These are phyloP conservation scores for Mesotaenium endlicherianum DNA, from an alignment of 139 green algal genomes.

Conservation along the genomic window DNA sequence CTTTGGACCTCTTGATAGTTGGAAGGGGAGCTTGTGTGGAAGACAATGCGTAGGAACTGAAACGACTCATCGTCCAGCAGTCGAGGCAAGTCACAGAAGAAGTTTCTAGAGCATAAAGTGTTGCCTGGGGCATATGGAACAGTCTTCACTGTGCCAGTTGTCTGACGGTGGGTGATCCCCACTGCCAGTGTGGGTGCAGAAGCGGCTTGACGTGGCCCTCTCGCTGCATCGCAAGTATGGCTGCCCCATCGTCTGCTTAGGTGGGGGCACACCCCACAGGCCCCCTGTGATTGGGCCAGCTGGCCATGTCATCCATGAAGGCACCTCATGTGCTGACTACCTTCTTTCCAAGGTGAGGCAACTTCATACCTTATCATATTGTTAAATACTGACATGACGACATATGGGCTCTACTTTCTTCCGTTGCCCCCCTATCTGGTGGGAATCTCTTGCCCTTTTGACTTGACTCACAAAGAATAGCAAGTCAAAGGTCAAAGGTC, in stretches of 20 bases:
- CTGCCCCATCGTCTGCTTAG: conserved; percentile 33
- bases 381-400: background rate
- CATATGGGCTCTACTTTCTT: background rate
- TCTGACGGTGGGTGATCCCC: background rate
- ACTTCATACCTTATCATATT: background rate
- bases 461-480: too few relatives aligned
- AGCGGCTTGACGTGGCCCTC: conserved; percentile 15
- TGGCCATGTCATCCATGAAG: conserved; percentile 49
- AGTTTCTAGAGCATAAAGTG: too few relatives aligned
- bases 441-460: too few relatives aligned
- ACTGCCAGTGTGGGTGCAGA: conserved; percentile 23
- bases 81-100: background rate
- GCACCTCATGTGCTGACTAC: conserved; percentile 48
- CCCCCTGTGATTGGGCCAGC: conserved; percentile 9
- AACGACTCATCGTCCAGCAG: background rate
- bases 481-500: too few relatives aligned
- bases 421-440: background rate
- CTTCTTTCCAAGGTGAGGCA: conserved; percentile 27
- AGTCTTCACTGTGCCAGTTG: background rate
- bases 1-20: background rate
- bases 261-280: conserved; percentile 44
- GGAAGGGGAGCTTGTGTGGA: background rate
- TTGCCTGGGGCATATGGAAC: background rate
- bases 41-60: background rate
- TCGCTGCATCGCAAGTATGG: background rate